Evolutionary conservation across 768 basidiomycete genomes (phyloP).

Genomic region (Lanmaoa pseudosensibilis): DNA sequence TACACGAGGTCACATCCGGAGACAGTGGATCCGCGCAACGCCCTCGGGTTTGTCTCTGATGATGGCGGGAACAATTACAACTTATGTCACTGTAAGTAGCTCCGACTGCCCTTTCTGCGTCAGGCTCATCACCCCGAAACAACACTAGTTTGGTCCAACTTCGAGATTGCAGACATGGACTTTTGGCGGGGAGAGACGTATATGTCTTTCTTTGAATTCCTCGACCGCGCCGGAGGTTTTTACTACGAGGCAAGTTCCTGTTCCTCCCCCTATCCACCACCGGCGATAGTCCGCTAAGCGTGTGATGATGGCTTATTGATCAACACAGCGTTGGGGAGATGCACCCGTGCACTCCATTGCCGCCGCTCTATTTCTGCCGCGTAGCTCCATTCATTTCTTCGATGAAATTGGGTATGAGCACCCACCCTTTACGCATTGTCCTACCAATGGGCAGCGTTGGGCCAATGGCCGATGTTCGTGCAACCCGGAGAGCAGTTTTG

Average conservation of each 20-base stretch:
- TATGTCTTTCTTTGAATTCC: slow-evolving; percentile 76
- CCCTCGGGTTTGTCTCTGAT: slow-evolving; percentile 62
- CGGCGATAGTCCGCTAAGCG: background rate
- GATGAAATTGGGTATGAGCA: slow-evolving; percentile 68
- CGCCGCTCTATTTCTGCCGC: slow-evolving; percentile 83
- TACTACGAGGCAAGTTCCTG: slow-evolving; percentile 68
- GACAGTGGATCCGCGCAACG: slow-evolving; percentile 51
- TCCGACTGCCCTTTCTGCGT: background rate
- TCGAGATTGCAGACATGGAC: slow-evolving; percentile 85
- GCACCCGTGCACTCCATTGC: slow-evolving; percentile 91
- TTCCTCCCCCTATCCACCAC: background rate
- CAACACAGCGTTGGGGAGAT: slow-evolving; percentile 83
- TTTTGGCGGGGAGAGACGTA: slow-evolving; percentile 87
- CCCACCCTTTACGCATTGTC: slow-evolving; percentile 30
- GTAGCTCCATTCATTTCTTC: slow-evolving; percentile 93
- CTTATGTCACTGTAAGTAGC: slow-evolving; percentile 57
- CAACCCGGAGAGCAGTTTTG: slow-evolving; percentile 22
- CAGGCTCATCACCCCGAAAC: background rate
- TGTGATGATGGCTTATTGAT: slow-evolving; percentile 1
- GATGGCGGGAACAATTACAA: slow-evolving; percentile 64
- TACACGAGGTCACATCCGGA: slow-evolving; percentile 42
- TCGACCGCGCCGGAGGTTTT: slow-evolving; percentile 81
- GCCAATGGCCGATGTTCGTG: slow-evolving; percentile 25
- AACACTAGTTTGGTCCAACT: slow-evolving; percentile 83
- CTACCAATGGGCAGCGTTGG: slow-evolving; percentile 21